phyloP scores from a whole-genome alignment of 2,329 filamentous ascomycete species.

The Eurotiales sp. region DNA sequence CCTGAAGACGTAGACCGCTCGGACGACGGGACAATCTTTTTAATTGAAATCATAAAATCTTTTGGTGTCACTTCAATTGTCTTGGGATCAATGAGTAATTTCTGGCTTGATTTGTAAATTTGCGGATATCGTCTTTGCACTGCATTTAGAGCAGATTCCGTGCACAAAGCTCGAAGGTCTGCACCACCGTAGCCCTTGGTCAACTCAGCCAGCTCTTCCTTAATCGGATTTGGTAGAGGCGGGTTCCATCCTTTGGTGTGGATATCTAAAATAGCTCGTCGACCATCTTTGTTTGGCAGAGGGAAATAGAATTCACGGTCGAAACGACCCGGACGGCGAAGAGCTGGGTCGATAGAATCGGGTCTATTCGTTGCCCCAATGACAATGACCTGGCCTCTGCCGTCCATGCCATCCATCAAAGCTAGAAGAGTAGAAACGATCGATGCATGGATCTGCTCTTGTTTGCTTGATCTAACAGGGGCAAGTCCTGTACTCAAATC shows the following conservation, averaged over 20 bases:
- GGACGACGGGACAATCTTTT: slow-evolving; percentile 93
- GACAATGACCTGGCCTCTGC: slow-evolving; percentile 95
- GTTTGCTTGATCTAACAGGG: slow-evolving; percentile 93
- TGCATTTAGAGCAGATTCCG: slow-evolving; percentile 90
- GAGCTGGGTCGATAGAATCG: slow-evolving; percentile 93
- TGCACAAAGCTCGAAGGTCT: slow-evolving; percentile 88
- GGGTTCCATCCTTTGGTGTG: slow-evolving; percentile 92
- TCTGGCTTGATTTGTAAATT: slow-evolving; percentile 87
- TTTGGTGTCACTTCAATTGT: slow-evolving; percentile 85
- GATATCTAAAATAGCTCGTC: slow-evolving; percentile 86
- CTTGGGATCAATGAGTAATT: slow-evolving; percentile 79
- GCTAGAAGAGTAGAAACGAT: slow-evolving; percentile 94
- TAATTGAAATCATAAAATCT: slow-evolving; percentile 95
- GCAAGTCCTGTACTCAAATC: slow-evolving; percentile 57
- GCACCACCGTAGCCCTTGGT: slow-evolving; percentile 97
- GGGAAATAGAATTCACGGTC: slow-evolving; percentile 98
- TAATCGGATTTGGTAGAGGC: slow-evolving; percentile 70
- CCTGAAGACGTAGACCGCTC: slow-evolving; percentile 83
- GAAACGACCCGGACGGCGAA: slow-evolving; percentile 89
- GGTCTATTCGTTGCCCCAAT: slow-evolving; percentile 98
- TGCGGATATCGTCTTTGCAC: slow-evolving; percentile 95
- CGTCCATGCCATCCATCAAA: slow-evolving; percentile 97
- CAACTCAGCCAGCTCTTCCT: slow-evolving; percentile 72
- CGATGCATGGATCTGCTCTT: slow-evolving; percentile 97
- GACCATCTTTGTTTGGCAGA: slow-evolving; percentile 73